Conservation (phyloP, 1,284 basidiomycete species). For the Hemileia vastatrix region DNA sequence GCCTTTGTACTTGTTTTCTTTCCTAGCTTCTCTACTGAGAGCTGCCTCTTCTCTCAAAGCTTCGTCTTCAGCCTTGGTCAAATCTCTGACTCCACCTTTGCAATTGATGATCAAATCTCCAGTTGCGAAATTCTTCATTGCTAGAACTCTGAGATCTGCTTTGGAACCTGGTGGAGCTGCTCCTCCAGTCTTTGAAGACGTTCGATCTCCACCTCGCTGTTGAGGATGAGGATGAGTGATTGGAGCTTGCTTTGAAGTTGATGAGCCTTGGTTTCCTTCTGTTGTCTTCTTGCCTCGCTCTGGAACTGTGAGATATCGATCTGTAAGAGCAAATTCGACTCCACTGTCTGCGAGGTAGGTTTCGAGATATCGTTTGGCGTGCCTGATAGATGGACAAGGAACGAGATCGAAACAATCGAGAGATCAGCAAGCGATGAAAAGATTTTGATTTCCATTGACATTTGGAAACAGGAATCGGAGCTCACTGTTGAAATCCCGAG, state of each 20-base stretch:
- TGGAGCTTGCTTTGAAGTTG: background rate
- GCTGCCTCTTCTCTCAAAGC: conserved; percentile 39
- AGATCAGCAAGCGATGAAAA: too few relatives aligned
- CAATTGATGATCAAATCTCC: conserved; percentile 38
- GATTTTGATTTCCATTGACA: too few relatives aligned
- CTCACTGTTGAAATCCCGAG: too few relatives aligned
- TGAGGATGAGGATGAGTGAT: background rate
- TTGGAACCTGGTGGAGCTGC: conserved; percentile 21
- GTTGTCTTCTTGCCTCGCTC: background rate
- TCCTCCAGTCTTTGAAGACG: background rate
- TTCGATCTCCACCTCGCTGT: background rate
- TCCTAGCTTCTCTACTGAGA: background rate
- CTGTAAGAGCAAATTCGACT: conserved; percentile 37
- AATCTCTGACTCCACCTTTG: conserved; percentile 40
- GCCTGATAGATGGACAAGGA: too few relatives aligned
- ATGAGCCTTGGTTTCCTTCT: background rate
- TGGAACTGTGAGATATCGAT: conserved; percentile 29
- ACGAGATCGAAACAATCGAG: too few relatives aligned
- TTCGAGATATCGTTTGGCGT: too few relatives aligned
- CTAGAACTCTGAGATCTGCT: conserved; percentile 39
- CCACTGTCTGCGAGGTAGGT: too few relatives aligned
- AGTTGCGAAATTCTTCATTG: conserved; percentile 34
- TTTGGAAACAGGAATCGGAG: too few relatives aligned
- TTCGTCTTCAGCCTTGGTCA: conserved; percentile 40
- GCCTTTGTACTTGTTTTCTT: conserved; percentile 29